Evolutionary conservation across 148 eudicot genomes (phyloP).

Genomic region (Heliamphora exappendiculata): DNA sequence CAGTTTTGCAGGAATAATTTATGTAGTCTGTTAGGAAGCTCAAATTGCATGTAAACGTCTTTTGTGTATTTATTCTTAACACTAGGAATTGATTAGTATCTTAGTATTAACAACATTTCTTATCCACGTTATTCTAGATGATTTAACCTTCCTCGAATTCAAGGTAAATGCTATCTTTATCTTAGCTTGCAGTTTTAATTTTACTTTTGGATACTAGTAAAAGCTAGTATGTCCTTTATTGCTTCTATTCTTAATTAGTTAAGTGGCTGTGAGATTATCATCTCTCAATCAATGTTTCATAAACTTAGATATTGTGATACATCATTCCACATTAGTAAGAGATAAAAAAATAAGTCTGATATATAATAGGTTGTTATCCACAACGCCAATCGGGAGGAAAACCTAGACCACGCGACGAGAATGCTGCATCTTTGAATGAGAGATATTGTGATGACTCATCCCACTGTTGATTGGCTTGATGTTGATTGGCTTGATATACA

Average conservation of each 20-base stretch:
- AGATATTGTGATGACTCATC: no score
- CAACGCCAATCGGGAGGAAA: no score
- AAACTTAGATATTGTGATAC: no score
- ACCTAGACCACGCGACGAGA: no score
- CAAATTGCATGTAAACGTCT: conserved; percentile 25
- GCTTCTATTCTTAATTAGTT: background rate
- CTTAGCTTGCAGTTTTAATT: background rate
- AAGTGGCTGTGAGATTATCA: background rate
- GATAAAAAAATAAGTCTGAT: no score
- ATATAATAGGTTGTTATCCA: no score
- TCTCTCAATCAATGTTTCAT: no score
- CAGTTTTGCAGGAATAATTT: conserved; percentile 54
- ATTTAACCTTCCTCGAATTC: background rate
- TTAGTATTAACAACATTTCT: conserved; percentile 5
- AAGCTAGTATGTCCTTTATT: background rate
- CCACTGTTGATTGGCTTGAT: no score
- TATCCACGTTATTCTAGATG: background rate
- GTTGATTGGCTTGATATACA: no score
- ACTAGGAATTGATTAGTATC: conserved; percentile 30
- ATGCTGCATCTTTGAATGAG: no score
- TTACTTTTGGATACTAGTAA: background rate
- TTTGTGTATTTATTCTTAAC: conserved; percentile 29
- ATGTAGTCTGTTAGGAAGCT: conserved; percentile 27
- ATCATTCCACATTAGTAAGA: no score
- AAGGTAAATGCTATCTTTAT: background rate